Conservation (phyloP, 768 basidiomycete species). For the Xerocomus brunneocitrinus region DNA sequence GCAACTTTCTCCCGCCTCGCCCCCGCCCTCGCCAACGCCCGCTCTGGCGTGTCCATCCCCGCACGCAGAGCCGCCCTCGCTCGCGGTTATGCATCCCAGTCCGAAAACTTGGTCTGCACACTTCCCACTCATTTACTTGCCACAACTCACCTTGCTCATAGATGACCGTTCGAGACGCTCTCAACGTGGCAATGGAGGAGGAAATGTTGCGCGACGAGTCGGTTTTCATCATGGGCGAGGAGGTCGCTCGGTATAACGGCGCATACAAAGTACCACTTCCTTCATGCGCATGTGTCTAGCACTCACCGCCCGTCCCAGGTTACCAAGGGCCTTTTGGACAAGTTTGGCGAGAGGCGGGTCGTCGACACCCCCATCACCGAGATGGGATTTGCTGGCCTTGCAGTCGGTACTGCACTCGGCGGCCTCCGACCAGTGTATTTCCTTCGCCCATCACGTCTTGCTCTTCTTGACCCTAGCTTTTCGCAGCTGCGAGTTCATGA, state of each 20-base stretch:
- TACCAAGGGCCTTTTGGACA: slow-evolving; percentile 97
- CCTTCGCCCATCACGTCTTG: background rate
- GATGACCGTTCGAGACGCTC: slow-evolving; percentile 99
- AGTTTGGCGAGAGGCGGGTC: slow-evolving; percentile 98
- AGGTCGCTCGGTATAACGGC: slow-evolving; percentile 97
- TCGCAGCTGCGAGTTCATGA: slow-evolving; percentile 97
- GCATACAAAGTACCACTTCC: slow-evolving; percentile 74
- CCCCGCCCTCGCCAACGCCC: slow-evolving; percentile 41
- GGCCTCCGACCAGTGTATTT: slow-evolving; percentile 89
- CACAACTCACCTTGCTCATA: slow-evolving; percentile 29
- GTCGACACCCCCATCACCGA: slow-evolving; percentile 97
- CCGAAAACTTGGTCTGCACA: slow-evolving; percentile 44
- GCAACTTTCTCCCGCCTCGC: slow-evolving; percentile 61
- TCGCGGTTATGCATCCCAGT: slow-evolving; percentile 64
- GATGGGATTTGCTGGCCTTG: slow-evolving; percentile 97
- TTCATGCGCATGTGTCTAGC: background rate
- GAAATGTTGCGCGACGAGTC: slow-evolving; percentile 96
- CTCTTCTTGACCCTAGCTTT: slow-evolving; percentile 8
- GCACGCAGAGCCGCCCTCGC: slow-evolving; percentile 41
- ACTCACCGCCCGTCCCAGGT: slow-evolving; percentile 48
- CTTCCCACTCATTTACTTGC: slow-evolving; percentile 11
- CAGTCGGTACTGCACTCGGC: slow-evolving; percentile 89
- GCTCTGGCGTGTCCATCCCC: slow-evolving; percentile 39
- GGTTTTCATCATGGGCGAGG: slow-evolving; percentile 95
- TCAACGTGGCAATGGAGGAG: slow-evolving; percentile 98